Evolutionary conservation across 2,329 filamentous ascomycete species (phyloP).

Genomic region (Dendrostoma leiphaemia): DNA sequence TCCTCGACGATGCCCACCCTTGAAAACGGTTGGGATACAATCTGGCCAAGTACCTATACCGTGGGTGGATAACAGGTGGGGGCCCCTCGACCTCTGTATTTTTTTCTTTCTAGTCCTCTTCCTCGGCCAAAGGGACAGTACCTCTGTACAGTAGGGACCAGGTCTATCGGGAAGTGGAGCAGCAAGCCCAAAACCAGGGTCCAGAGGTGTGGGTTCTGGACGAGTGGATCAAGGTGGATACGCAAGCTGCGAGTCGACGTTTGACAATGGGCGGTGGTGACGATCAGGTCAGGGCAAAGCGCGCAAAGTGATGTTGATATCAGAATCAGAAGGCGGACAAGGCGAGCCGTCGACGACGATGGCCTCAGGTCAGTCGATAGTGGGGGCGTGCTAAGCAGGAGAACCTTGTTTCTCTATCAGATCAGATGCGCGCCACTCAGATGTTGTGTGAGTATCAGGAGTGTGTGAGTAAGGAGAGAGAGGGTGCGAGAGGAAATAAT

Average conservation of each 20-base stretch:
- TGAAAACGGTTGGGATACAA: conserved; percentile 14
- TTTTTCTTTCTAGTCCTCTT: not conserved
- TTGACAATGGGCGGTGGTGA: conserved; percentile 2
- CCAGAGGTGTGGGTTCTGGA: conserved; percentile 1
- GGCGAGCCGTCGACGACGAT: not conserved
- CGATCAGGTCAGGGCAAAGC: not conserved
- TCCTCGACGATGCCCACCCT: conserved; percentile 15
- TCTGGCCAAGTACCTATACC: conserved; percentile 10
- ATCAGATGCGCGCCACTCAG: not conserved
- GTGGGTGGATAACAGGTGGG: not conserved
- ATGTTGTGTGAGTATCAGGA: no score
- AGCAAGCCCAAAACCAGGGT: not conserved
- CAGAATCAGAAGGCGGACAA: not conserved
- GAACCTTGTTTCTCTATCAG: not conserved
- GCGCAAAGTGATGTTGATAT: not conserved
- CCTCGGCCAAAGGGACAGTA: no score
- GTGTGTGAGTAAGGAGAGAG: no score
- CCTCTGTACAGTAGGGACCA: no score
- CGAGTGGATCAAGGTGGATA: not conserved
- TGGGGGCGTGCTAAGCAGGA: no score
- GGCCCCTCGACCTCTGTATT: conserved; percentile 2
- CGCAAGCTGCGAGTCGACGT: no score
- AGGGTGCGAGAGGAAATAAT: not conserved
- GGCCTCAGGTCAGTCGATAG: not conserved
- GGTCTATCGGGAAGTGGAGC: conserved; percentile 13